A percentile compares a stretch with the other conserved stretches of the same genome.
Conservation (phyloP, 1,139 yeast species). For the Schizosaccharomyces versatilis region DNA sequence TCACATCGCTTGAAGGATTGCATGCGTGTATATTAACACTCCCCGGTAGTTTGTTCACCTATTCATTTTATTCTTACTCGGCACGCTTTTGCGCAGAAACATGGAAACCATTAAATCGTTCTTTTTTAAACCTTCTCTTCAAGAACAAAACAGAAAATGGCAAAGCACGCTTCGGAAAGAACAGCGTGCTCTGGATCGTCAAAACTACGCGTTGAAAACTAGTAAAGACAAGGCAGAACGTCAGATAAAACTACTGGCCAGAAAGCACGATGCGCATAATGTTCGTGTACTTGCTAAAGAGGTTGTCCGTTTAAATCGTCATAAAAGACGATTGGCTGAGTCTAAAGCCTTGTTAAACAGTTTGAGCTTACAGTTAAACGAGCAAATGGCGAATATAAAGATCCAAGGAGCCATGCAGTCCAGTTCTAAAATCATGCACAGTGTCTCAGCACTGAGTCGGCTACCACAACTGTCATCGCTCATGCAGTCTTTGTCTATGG, state of each 20-base stretch:
- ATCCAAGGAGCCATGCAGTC: slow-evolving; percentile 62
- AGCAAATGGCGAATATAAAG: slow-evolving; percentile 70
- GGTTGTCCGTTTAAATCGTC: slow-evolving; percentile 50
- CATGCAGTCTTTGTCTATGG: slow-evolving; percentile 71
- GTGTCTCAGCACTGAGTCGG: slow-evolving; percentile 55
- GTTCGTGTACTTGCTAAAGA: slow-evolving; percentile 70
- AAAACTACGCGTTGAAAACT: slow-evolving; percentile 36
- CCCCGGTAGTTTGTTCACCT: no score
- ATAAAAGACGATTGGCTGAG: slow-evolving; percentile 47
- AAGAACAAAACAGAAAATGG: slow-evolving; percentile 32
- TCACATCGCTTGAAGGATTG: no score
- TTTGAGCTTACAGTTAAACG: slow-evolving; percentile 71
- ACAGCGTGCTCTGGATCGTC: slow-evolving; percentile 63
- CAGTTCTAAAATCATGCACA: slow-evolving; percentile 68
- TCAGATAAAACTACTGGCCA: slow-evolving; percentile 54
- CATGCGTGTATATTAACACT: no score
- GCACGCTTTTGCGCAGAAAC: not conserved
- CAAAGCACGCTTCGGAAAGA: slow-evolving; percentile 65
- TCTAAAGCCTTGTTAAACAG: slow-evolving; percentile 75
- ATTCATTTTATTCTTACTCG: no score
- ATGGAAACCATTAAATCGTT: slow-evolving; percentile 8
- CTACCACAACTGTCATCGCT: slow-evolving; percentile 66
- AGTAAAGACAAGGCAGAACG: slow-evolving; percentile 41
- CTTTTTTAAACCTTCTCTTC: slow-evolving; percentile 9
- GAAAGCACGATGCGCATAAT: slow-evolving; percentile 50